Evolutionary conservation across 768 basidiomycete genomes (phyloP).

Genomic region (Suillus fuscotomentosus): DNA sequence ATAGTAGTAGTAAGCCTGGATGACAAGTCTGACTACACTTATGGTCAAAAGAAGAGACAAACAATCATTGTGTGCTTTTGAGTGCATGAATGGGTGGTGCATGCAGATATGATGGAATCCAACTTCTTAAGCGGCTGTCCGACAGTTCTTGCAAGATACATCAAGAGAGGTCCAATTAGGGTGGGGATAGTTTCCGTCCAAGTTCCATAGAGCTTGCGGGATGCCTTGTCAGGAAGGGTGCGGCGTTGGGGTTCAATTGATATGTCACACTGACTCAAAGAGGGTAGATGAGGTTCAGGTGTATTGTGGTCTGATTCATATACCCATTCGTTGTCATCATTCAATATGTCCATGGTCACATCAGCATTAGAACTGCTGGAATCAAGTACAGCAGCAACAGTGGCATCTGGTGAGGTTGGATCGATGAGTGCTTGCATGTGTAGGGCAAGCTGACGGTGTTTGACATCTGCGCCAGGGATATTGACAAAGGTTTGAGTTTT

Average conservation of each 20-base stretch:
- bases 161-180: neutral
- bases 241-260: neutral
- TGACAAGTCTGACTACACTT: neutral
- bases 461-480: neutral
- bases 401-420: neutral
- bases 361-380: neutral
- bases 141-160: neutral
- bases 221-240: neutral
- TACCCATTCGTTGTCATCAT: neutral
- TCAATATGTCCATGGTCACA: neutral
- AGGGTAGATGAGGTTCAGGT: too few species aligned
- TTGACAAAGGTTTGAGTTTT: constrained; percentile 7
- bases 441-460: neutral
- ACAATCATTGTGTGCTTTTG: neutral
- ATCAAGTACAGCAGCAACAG: neutral
- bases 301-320: neutral
- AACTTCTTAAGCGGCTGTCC: neutral
- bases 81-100: neutral
- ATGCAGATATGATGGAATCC: neutral
- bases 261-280: too few species aligned
- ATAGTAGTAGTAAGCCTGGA: neutral
- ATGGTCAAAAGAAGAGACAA: neutral
- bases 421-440: neutral
- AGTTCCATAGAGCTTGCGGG: neutral
- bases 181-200: neutral